Evolutionary conservation across 2,329 filamentous ascomycete genomes (phyloP).

Genomic region (Alternaria panax): DNA sequence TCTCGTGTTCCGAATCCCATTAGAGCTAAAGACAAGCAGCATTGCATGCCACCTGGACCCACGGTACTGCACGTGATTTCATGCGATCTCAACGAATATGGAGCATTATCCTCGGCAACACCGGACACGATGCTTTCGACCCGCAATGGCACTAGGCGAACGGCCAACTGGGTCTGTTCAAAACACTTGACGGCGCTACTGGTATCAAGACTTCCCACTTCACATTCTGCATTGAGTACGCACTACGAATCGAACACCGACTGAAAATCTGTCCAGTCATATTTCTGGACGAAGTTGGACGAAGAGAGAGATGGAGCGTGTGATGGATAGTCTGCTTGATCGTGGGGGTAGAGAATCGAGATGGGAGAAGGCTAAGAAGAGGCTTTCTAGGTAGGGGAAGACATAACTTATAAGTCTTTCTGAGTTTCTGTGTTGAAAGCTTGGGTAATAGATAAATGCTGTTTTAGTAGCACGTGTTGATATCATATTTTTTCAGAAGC

Average conservation of each 20-base stretch:
- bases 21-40: background rate
- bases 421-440: no score
- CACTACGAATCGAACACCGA: background rate
- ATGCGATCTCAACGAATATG: background rate
- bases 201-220: background rate
- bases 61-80: slow-evolving; percentile 26
- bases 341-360: background rate
- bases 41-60: slow-evolving; percentile 12
- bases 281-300: background rate
- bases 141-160: slow-evolving; percentile 7
- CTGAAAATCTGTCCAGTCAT: background rate
- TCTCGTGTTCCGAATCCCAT: background rate
- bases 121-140: slow-evolving; percentile 2
- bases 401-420: background rate
- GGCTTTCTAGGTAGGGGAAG: background rate
- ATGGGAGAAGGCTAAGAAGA: background rate
- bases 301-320: background rate
- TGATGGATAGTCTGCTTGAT: background rate
- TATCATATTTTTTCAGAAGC: no score
- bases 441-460: no score
- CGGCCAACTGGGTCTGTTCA: background rate
- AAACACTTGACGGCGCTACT: background rate
- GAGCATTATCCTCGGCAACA: background rate
- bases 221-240: background rate
- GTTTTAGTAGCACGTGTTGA: background rate